Evolutionary conservation across 805 yeast species (phyloP), one percentile per base, ranked within the genome.

Genomic region (Kurtzmaniella cleridarum): DNA sequence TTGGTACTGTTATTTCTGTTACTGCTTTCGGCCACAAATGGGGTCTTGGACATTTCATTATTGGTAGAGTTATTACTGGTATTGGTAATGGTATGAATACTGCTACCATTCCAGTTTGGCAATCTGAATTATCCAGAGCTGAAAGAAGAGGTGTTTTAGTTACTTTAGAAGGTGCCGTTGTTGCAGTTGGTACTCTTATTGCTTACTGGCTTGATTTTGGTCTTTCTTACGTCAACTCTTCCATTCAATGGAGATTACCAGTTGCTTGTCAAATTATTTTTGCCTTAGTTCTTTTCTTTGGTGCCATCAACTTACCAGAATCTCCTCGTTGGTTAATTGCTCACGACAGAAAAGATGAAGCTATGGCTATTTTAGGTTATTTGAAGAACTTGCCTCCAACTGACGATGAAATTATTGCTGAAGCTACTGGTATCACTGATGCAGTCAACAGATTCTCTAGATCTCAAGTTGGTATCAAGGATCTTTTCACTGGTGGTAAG

Each of bases 261-360:
- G 73, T 56, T 59, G 76, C 57, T 12, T 63, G 82, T 56, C 95
- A 85, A 68, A 71, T 79, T 40, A 46, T 81, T 35, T 81, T 83
- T 51, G 79, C 82, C 43, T 40, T 55, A 35, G 34, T 62, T 32
- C 58, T 76, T 34, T 53, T 75, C 50, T 24, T 58, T 61, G 44
- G 67, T 68, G 51, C 59, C 5, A 41, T 60, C 41, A 59, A 71
- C 64, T 53, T 79, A 48, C 86, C 86, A 30, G 88, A 81, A 54
- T 79, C 86, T 3, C 86, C 88, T 51, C 76, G 87, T 73, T 81
- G 84, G 83, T 67, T 81, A 53, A 67, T 79, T 46, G 65, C 77
- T 15, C 66, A 72, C 41, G 72, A 71, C 42, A 64, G 77, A 54
- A 59, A 63, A 45, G 68, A 62, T 27, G 81, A 77, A 48, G 81